Conservation (phyloP, 352 stramenopile genomes). For the Plasmopara halstedii region DNA sequence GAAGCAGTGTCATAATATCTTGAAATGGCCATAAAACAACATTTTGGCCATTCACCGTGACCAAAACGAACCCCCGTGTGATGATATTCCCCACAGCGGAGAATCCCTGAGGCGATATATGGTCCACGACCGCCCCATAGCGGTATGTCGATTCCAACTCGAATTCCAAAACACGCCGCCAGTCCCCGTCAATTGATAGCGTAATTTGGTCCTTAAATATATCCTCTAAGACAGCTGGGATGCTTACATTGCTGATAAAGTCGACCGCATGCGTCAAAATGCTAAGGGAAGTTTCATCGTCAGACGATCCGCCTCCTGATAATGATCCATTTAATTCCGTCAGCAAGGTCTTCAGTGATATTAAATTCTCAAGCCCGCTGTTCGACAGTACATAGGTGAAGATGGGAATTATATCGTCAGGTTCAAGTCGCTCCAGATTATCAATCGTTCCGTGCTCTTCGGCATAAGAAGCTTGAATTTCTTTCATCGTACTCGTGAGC, state of each 20-base stretch:
- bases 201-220: slow-evolving; percentile 88
- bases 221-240: slow-evolving; percentile 80
- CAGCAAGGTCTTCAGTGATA: slow-evolving; percentile 72
- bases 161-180: slow-evolving; percentile 70
- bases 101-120: slow-evolving; percentile 67
- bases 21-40: slow-evolving; percentile 81
- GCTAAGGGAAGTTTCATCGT: slow-evolving; percentile 58
- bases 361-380: slow-evolving; percentile 75
- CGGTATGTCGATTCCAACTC: slow-evolving; percentile 79
- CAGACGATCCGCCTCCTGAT: slow-evolving; percentile 45
- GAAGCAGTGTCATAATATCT: slow-evolving; percentile 56
- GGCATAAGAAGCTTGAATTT: slow-evolving; percentile 69
- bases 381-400: slow-evolving; percentile 87
- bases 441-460: slow-evolving; percentile 60
- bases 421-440: slow-evolving; percentile 54
- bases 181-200: slow-evolving; percentile 83
- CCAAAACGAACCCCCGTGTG: slow-evolving; percentile 66
- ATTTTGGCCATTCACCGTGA: slow-evolving; percentile 83
- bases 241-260: slow-evolving; percentile 81
- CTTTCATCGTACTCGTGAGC: slow-evolving; percentile 56
- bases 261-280: slow-evolving; percentile 78
- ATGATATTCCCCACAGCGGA: slow-evolving; percentile 69
- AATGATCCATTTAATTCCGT: slow-evolving; percentile 67
- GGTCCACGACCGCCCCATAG: slow-evolving; percentile 71
- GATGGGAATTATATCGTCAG: slow-evolving; percentile 83